Percentiles rank a stretch among this genome's conserved stretches.
phyloP scores from a whole-genome alignment of 129 eudicot genomes.

The Flaveria ramosissima region DNA sequence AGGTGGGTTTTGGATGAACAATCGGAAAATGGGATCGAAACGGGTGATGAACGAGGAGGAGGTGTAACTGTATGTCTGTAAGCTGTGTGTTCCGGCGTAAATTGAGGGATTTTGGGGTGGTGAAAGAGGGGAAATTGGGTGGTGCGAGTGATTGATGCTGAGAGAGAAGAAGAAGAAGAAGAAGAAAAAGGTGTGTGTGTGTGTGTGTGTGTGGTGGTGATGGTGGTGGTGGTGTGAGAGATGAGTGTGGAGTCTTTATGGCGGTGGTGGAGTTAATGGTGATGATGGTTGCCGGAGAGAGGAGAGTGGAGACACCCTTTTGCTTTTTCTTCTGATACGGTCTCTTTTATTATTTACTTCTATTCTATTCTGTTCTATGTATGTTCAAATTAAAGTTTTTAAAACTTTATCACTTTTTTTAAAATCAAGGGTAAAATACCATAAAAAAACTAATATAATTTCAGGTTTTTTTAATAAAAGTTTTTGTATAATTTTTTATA shows the following conservation, averaged over 20 bases:
- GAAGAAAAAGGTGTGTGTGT: conserved; percentile 37
- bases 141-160: neutral
- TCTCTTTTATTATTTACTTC: neutral
- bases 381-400: neutral
- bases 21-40: neutral
- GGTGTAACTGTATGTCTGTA: neutral
- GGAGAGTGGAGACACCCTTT: conserved; percentile 7
- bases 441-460: too few species aligned
- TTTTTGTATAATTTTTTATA: too few species aligned
- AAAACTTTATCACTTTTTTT: too few species aligned
- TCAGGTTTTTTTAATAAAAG: too few species aligned
- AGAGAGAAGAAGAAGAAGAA: too few species aligned
- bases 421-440: too few species aligned
- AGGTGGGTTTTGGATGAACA: neutral
- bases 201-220: conserved; percentile 16
- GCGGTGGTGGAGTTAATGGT: conserved; percentile 23
- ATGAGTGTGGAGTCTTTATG: conserved; percentile 32
- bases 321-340: neutral
- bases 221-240: too few species aligned
- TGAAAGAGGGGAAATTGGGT: neutral
- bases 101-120: neutral
- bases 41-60: too few species aligned
- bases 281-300: conserved; percentile 40
- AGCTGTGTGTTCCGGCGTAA: neutral
- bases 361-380: neutral